Evolutionary conservation across 768 basidiomycete genomes (phyloP), one percentile per base, ranked within the genome.

Genomic region (Xerocomellus intermedius): DNA sequence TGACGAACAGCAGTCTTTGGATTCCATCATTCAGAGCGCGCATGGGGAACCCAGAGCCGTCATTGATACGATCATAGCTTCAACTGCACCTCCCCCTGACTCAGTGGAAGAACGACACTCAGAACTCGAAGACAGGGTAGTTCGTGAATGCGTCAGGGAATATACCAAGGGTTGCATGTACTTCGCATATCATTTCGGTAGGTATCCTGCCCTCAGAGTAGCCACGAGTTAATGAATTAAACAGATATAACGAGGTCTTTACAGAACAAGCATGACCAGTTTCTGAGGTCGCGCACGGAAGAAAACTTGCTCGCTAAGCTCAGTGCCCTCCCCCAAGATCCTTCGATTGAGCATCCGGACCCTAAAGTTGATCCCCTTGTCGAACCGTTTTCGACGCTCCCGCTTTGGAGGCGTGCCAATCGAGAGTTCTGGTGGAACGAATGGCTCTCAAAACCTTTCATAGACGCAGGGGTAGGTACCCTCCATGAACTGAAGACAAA

Each of bases 371-470:
- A 85, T 44, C 73, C 79, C 8, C 70, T 89, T 22, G 76, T 79
- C 13, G 94, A 97, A 68, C 91, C 93, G 0, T 79, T 82, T 56
- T 75, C 87, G 1, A 84, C 83, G 0, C 78, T 95, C 14, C 95
- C 97, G 0, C 78, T 98, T 4, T 98, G 96, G 94, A 81, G 94
- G 26, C 78, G 94, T 13, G 91, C 94, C 1, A 92, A 98, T 62
- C 80, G 81, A 44, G 86, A 89, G 41, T 98, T 92, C 69, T 98
- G 94, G 90, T 98, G 94, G 93, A 99, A 98, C 65, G 91, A 94
- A 63, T 85, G 84, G 79, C 79, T 98, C 54, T 79, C 83, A 26
- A 87, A 87, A 60, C 86, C 91, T 2, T 88, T 99, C 60, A 76
- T 93, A 37, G 92, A 98, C 57, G 86, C 87, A 42, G 94, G 94